These are phyloP conservation scores for Rosa multiflora DNA, from an alignment of 306 rosid species.

Conservation along the genomic window DNA sequence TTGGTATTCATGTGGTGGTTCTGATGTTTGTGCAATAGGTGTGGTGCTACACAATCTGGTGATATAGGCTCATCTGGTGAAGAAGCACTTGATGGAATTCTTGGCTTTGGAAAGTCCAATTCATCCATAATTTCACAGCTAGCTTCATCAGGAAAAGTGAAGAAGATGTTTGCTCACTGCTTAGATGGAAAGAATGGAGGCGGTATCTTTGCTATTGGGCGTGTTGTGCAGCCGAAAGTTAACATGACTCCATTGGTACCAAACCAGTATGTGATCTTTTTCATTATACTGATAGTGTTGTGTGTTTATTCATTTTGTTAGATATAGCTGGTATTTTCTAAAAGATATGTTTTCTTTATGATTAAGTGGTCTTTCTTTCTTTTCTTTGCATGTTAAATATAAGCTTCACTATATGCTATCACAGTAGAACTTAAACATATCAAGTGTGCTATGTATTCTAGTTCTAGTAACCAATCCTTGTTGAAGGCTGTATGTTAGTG, in stretches of 20 bases:
- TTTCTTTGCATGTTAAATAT: not conserved
- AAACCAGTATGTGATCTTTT: constrained; percentile 71
- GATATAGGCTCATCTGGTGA: constrained; percentile 65
- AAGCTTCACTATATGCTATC: not conserved
- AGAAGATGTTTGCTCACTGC: constrained; percentile 99
- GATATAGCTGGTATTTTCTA: not conserved
- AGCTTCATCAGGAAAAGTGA: constrained; percentile 83
- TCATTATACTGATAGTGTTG: not conserved
- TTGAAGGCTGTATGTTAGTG: not conserved
- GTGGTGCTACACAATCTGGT: constrained; percentile 96
- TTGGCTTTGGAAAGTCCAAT: constrained; percentile 97
- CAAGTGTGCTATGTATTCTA: not conserved
- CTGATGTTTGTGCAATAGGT: constrained; percentile 48
- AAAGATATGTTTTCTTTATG: not conserved
- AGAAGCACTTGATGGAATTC: constrained; percentile 97
- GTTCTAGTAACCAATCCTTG: not conserved
- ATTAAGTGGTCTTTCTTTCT: not conserved
- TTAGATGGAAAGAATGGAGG: constrained; percentile 94
- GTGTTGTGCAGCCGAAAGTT: constrained; percentile 93
- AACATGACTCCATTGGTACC: constrained; percentile 85
- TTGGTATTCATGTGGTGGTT: constrained; percentile 14
- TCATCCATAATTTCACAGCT: constrained; percentile 92
- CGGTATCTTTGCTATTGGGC: constrained; percentile 97
- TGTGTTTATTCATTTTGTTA: constrained; percentile 8
- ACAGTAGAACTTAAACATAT: not conserved